Evolutionary conservation across 768 basidiomycete genomes (phyloP).

Genomic region (Favolaschia claudopus): DNA sequence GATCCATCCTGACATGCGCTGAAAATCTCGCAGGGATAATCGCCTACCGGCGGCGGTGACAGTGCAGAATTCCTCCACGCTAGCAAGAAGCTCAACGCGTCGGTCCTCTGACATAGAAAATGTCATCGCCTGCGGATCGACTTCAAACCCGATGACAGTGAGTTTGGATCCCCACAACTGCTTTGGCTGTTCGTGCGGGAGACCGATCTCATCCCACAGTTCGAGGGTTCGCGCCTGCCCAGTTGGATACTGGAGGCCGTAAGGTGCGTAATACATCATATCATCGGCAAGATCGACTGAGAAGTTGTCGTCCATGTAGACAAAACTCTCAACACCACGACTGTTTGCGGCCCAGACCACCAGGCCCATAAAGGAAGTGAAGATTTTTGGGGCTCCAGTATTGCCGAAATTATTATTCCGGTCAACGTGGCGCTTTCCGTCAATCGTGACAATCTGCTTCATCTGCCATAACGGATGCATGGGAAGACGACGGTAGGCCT

Average conservation of each 20-base stretch:
- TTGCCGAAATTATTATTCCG: constrained; percentile 40
- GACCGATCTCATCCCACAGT: constrained; percentile 48
- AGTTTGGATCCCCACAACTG: constrained; percentile 42
- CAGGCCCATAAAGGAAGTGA: constrained; percentile 33
- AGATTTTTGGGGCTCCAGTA: constrained; percentile 34
- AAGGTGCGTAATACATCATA: constrained; percentile 35
- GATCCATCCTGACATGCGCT: constrained; percentile 41
- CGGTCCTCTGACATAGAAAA: constrained; percentile 25
- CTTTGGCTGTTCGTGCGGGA: constrained; percentile 48
- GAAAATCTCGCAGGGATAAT: constrained; percentile 34
- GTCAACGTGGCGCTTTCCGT: constrained; percentile 14
- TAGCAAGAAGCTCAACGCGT: constrained; percentile 18
- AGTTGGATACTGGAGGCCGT: constrained; percentile 33
- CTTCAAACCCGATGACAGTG: constrained; percentile 47
- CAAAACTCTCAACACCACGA: constrained; percentile 25
- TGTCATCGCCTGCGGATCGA: constrained; percentile 41
- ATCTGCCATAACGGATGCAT: constrained; percentile 42
- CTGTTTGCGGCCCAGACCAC: constrained; percentile 44
- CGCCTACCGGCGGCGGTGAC: constrained; percentile 7
- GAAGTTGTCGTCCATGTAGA: constrained; percentile 44
- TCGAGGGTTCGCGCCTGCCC: constrained; percentile 43
- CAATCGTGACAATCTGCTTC: constrained; percentile 33
- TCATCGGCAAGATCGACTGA: constrained; percentile 28
- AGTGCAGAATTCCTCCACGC: constrained; percentile 8
- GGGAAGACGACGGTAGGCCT: constrained; percentile 42